phyloP scores from a whole-genome alignment of 352 stramenopile species.

The Blastocystis sp. region DNA sequence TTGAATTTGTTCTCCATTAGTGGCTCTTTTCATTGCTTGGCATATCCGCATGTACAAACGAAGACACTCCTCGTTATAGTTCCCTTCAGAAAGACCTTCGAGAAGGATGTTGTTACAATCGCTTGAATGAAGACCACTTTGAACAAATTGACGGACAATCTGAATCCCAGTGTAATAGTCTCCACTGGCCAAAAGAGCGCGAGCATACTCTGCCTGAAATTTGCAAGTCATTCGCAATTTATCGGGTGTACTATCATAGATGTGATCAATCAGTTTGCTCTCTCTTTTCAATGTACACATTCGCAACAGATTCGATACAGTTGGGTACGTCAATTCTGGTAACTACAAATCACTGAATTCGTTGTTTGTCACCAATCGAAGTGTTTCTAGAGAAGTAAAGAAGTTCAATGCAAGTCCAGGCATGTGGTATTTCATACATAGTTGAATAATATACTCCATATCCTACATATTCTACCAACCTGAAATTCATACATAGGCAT shows the following conservation, averaged over 20 bases:
- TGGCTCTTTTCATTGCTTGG: background rate
- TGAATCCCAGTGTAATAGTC: slow-evolving; percentile 26
- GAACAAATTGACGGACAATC: slow-evolving; percentile 14
- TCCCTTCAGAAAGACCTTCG: slow-evolving; percentile 42
- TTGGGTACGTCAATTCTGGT: background rate
- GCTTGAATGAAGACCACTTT: background rate
- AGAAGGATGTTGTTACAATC: slow-evolving; percentile 36
- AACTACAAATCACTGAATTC: background rate
- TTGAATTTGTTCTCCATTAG: background rate
- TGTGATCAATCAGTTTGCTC: background rate
- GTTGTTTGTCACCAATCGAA: background rate
- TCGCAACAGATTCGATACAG: background rate
- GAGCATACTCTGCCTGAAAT: slow-evolving; percentile 48
- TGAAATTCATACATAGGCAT: background rate
- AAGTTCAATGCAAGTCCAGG: background rate
- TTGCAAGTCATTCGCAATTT: background rate
- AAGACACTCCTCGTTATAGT: slow-evolving; percentile 51
- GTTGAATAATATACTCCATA: background rate
- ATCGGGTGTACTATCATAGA: slow-evolving; percentile 4
- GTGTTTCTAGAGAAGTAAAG: background rate
- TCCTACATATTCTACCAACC: background rate
- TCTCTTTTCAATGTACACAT: slow-evolving; percentile 14
- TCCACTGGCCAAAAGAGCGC: slow-evolving; percentile 10
- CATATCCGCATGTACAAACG: slow-evolving; percentile 7
- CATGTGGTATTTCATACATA: background rate